Evolutionary conservation across 2,329 filamentous ascomycete genomes (phyloP).

Genomic region (Teratosphaeria destructans): DNA sequence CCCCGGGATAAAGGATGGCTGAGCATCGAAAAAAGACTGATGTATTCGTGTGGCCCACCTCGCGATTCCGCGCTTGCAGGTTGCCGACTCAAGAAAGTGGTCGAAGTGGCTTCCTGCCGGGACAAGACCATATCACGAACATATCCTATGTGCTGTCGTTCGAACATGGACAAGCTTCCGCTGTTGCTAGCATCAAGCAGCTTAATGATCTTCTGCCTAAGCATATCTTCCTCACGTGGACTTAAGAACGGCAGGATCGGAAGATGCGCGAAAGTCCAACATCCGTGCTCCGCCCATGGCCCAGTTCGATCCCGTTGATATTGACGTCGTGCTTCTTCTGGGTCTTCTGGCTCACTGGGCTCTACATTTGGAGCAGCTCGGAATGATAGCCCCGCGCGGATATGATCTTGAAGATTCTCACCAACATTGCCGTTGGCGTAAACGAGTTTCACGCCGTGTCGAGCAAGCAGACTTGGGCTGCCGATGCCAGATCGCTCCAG

Average conservation of each 20-base stretch:
- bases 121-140: constrained; percentile 7
- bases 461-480: constrained; percentile 13
- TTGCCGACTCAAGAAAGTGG: constrained; percentile 7
- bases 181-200: constrained; percentile 3
- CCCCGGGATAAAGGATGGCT: constrained; percentile 19
- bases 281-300: constrained; percentile 8
- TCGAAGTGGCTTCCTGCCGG: constrained; percentile 14
- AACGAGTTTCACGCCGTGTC: constrained; percentile 16
- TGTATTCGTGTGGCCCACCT: constrained; percentile 9
- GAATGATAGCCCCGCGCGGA: constrained; percentile 10
- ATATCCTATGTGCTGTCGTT: constrained; percentile 8
- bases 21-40: constrained; percentile 9
- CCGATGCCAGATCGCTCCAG: constrained; percentile 52
- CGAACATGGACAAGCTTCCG: neutral
- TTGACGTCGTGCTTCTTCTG: constrained; percentile 4
- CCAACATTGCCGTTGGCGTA: constrained; percentile 17
- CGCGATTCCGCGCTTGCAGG: constrained; percentile 2
- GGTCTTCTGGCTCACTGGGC: constrained; percentile 4
- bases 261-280: constrained; percentile 11
- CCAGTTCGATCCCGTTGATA: constrained; percentile 11
- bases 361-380: constrained; percentile 7
- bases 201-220: constrained; percentile 5
- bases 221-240: constrained; percentile 7
- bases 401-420: constrained; percentile 22
- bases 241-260: constrained; percentile 12